These are phyloP conservation scores for Schwanniomyces pseudopolymorphus DNA, from an alignment of 805 yeast genomes.

Conservation along the genomic window DNA sequence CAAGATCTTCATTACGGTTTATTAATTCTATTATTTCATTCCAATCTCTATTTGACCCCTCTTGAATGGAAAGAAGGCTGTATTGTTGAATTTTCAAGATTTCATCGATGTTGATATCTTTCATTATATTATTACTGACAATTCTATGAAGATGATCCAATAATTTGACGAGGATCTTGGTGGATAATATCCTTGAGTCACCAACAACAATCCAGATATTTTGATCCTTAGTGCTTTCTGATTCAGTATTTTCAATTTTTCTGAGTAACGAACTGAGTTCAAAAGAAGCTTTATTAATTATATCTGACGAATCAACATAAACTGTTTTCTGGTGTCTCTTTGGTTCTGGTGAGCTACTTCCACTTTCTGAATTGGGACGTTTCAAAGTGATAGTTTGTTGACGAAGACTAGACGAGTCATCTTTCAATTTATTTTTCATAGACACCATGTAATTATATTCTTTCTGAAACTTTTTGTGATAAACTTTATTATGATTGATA, in stretches of 20 bases:
- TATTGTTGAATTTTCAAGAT: conserved; percentile 23
- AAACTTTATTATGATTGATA: conserved; percentile 3
- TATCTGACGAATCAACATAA: neutral
- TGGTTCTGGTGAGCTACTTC: neutral
- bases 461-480: conserved; percentile 17
- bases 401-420: neutral
- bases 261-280: neutral
- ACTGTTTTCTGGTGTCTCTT: conserved; percentile 1
- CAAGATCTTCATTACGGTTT: conserved; percentile 1
- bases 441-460: conserved; percentile 10
- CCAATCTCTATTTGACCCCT: conserved; percentile 17
- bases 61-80: conserved; percentile 23
- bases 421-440: neutral
- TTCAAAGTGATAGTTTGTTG: neutral
- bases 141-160: conserved; percentile 28
- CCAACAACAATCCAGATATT: neutral
- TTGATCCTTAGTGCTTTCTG: neutral
- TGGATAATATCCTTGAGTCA: neutral
- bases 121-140: conserved; percentile 10
- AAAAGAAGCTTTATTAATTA: neutral
- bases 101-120: conserved; percentile 12
- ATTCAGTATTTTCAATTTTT: neutral
- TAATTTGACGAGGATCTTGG: conserved; percentile 9
- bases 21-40: conserved; percentile 11
- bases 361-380: neutral